Evolutionary conservation across 345 rosid genomes (phyloP).

Genomic region (Schrenkiella parvula): DNA sequence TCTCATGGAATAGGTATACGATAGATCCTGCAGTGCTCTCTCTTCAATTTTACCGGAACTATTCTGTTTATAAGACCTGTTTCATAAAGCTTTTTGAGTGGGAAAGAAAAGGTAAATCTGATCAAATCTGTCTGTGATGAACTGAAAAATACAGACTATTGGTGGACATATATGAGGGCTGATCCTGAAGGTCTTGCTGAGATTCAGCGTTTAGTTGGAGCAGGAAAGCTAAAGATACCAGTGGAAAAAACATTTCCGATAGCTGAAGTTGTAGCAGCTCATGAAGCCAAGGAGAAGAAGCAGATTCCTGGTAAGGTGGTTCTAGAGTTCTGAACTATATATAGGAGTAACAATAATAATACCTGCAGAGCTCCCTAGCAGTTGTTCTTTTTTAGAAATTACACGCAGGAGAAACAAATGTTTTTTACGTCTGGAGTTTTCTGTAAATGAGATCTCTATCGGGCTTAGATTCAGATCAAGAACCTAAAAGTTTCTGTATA

Average conservation of each 20-base stretch:
- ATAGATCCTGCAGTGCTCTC: not conserved
- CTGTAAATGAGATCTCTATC: slow-evolving; percentile 30
- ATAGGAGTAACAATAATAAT: slow-evolving; percentile 21
- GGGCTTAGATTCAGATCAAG: slow-evolving; percentile 24
- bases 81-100: not conserved
- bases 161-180: slow-evolving; percentile 89
- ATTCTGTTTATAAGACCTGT: not conserved
- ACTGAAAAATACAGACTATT: slow-evolving; percentile 49
- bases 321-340: slow-evolving; percentile 47
- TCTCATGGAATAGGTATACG: slow-evolving; percentile 83
- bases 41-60: not conserved
- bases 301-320: slow-evolving; percentile 79
- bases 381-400: slow-evolving; percentile 15
- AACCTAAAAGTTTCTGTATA: slow-evolving; percentile 24
- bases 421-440: slow-evolving; percentile 24
- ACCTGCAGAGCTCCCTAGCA: slow-evolving; percentile 19
- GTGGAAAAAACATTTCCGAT: slow-evolving; percentile 79
- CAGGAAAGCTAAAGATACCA: slow-evolving; percentile 71
- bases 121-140: slow-evolving; percentile 9
- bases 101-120: not conserved
- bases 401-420: slow-evolving; percentile 27
- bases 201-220: slow-evolving; percentile 69
- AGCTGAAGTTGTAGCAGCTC: slow-evolving; percentile 79
- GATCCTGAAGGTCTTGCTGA: slow-evolving; percentile 80
- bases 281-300: slow-evolving; percentile 72